phyloP scores from a whole-genome alignment of 2,329 filamentous ascomycete genomes.

The Exophiala aquamarina region DNA sequence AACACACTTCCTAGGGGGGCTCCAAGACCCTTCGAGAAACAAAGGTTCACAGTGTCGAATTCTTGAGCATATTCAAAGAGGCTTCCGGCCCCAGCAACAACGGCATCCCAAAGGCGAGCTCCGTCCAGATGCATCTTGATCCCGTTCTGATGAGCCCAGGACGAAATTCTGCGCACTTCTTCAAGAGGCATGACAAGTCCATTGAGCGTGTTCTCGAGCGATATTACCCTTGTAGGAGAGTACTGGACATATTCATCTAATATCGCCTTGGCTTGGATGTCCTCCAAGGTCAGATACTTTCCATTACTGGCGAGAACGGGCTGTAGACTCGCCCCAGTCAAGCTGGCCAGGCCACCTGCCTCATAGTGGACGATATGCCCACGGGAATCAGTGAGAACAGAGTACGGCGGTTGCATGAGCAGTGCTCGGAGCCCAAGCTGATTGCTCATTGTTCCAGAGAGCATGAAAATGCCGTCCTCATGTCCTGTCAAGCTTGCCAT shows the following conservation, averaged over 20 bases:
- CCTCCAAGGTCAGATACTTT: conserved; percentile 34
- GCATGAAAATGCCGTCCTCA: conserved; percentile 34
- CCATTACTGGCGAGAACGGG: conserved; percentile 32
- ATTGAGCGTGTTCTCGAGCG: conserved; percentile 33
- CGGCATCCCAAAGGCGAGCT: conserved; percentile 33
- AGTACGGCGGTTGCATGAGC: conserved; percentile 36
- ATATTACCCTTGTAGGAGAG: conserved; percentile 33
- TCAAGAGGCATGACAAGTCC: conserved; percentile 32
- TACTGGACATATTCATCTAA: conserved; percentile 27
- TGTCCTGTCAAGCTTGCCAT: conserved; percentile 35
- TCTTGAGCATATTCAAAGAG: conserved; percentile 33
- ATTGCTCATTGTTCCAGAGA: conserved; percentile 43
- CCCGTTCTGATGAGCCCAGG: conserved; percentile 30
- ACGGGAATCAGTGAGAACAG: conserved; percentile 36
- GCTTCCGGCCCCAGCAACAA: conserved; percentile 28
- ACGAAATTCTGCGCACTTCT: conserved; percentile 32
- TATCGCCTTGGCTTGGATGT: conserved; percentile 1
- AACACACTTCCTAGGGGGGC: conserved; percentile 36
- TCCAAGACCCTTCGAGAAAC: conserved; percentile 35
- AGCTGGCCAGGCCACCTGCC: conserved; percentile 30
- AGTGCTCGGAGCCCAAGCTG: conserved; percentile 37
- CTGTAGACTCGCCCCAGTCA: conserved; percentile 33
- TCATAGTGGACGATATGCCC: conserved; percentile 37
- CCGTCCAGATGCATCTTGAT: conserved; percentile 36
- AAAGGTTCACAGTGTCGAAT: conserved; percentile 37